Evolutionary conservation across 1,139 yeast genomes (phyloP).

Genomic region (Zygoascus meyerae): DNA sequence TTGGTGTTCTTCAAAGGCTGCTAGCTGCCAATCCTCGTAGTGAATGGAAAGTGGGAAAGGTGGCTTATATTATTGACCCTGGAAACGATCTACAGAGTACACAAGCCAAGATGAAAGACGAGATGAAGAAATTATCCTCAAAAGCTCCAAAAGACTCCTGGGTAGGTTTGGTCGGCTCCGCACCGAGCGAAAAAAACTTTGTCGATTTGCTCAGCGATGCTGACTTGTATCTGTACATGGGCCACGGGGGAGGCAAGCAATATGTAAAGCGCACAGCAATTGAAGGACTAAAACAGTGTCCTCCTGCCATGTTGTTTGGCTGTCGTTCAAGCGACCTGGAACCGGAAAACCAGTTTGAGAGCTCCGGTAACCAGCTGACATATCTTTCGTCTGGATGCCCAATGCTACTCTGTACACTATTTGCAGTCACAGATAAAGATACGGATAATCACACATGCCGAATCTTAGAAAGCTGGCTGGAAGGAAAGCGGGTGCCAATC

Average conservation of each 20-base stretch:
- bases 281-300: slow-evolving; percentile 43
- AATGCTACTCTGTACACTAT: slow-evolving; percentile 74
- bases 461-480: slow-evolving; percentile 59
- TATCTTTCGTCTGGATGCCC: slow-evolving; percentile 80
- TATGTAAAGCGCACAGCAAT: slow-evolving; percentile 52
- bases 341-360: slow-evolving; percentile 56
- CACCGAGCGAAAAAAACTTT: slow-evolving; percentile 54
- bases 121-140: slow-evolving; percentile 36
- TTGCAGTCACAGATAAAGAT: slow-evolving; percentile 98
- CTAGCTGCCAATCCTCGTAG: slow-evolving; percentile 18
- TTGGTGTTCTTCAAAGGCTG: slow-evolving; percentile 43
- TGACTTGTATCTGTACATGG: slow-evolving; percentile 69
- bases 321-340: slow-evolving; percentile 80
- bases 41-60: slow-evolving; percentile 25
- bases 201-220: slow-evolving; percentile 34
- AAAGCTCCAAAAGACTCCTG: slow-evolving; percentile 35
- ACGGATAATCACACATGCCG: slow-evolving; percentile 69
- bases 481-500: slow-evolving; percentile 38
- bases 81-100: slow-evolving; percentile 70
- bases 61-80: slow-evolving; percentile 71
- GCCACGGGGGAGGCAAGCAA: slow-evolving; percentile 95
- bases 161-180: slow-evolving; percentile 48
- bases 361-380: slow-evolving; percentile 70
- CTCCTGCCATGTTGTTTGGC: slow-evolving; percentile 79
- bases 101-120: slow-evolving; percentile 50